Conservation (phyloP, 768 basidiomycete species). For the Xerocomellus dryophilus region DNA sequence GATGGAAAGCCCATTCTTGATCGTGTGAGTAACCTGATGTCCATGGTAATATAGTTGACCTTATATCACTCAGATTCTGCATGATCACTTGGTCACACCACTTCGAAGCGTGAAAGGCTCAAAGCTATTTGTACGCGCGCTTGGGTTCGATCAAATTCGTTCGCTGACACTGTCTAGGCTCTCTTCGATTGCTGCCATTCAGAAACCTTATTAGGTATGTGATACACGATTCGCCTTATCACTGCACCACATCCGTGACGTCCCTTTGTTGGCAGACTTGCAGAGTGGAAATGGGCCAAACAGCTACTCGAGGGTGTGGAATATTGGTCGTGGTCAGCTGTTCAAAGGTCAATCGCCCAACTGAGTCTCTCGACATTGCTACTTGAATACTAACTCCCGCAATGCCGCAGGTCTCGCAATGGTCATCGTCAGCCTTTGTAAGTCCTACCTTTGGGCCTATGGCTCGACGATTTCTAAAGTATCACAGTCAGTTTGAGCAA, state of each 20-base stretch:
- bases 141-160: neutral
- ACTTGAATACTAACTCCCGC: neutral
- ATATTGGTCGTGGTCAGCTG: slow-evolving; percentile 7
- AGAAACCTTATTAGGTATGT: slow-evolving; percentile 25
- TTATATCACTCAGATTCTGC: slow-evolving; percentile 16
- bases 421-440: slow-evolving; percentile 8
- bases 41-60: neutral
- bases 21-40: slow-evolving; percentile 12
- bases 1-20: slow-evolving; percentile 23
- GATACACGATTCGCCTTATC: neutral
- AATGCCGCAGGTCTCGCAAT: slow-evolving; percentile 7
- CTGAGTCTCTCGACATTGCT: neutral
- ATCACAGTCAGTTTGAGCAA: slow-evolving; percentile 11
- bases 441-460: neutral
- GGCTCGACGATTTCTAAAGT: neutral
- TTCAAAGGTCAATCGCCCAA: slow-evolving; percentile 11
- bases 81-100: slow-evolving; percentile 18
- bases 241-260: neutral
- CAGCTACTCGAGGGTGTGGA: slow-evolving; percentile 17
- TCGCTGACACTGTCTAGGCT: slow-evolving; percentile 14
- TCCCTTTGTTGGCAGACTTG: slow-evolving; percentile 15
- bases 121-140: slow-evolving; percentile 16
- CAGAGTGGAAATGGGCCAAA: slow-evolving; percentile 12
- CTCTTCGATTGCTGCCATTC: slow-evolving; percentile 33
- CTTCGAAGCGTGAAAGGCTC: slow-evolving; percentile 17